Percentiles rank a stretch among this genome's conserved stretches.
Conservation (phyloP, 495 filamentous ascomycete species). For the Chaetomium fimeti region DNA sequence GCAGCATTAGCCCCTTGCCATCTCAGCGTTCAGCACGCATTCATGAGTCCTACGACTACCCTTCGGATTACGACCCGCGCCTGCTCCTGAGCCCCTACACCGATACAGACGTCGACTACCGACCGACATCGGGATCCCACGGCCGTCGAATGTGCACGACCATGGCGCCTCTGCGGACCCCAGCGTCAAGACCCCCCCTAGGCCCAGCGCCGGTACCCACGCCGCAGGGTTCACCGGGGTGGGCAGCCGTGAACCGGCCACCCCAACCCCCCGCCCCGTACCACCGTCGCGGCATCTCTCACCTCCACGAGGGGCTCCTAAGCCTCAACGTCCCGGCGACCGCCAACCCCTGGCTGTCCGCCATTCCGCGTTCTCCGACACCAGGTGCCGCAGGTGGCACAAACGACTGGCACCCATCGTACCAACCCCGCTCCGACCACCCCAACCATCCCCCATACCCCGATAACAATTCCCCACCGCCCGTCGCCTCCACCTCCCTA, state of each 20-base stretch:
- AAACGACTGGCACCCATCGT: constrained; percentile 3
- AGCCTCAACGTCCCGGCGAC: constrained; percentile 21
- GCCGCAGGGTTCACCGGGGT: constrained; percentile 13
- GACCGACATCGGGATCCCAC: constrained; percentile 17
- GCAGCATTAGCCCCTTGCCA: constrained; percentile 24
- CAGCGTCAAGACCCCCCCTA: neutral
- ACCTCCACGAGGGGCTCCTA: constrained; percentile 8
- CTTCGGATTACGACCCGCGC: constrained; percentile 16
- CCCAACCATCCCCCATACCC: neutral
- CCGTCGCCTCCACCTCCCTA: neutral
- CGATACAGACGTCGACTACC: constrained; percentile 43
- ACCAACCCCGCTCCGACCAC: constrained; percentile 1
- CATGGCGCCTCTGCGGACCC: neutral
- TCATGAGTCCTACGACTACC: constrained; percentile 14
- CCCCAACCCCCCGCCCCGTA: neutral
- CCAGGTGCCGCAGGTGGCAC: neutral
- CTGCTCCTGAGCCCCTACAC: constrained; percentile 36
- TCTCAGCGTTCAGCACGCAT: constrained; percentile 8
- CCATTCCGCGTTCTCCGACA: constrained; percentile 40
- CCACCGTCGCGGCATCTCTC: constrained; percentile 15
- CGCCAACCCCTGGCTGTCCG: constrained; percentile 45
- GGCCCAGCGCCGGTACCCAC: neutral
- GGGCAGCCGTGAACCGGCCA: constrained; percentile 23
- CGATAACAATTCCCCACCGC: neutral
- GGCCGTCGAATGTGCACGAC: neutral